Percentiles rank a stretch among this genome's conserved stretches.
These are phyloP conservation scores for Thamnidium elegans DNA, from an alignment of 192 early-diverging fungal genomes.

Conservation along the genomic window DNA sequence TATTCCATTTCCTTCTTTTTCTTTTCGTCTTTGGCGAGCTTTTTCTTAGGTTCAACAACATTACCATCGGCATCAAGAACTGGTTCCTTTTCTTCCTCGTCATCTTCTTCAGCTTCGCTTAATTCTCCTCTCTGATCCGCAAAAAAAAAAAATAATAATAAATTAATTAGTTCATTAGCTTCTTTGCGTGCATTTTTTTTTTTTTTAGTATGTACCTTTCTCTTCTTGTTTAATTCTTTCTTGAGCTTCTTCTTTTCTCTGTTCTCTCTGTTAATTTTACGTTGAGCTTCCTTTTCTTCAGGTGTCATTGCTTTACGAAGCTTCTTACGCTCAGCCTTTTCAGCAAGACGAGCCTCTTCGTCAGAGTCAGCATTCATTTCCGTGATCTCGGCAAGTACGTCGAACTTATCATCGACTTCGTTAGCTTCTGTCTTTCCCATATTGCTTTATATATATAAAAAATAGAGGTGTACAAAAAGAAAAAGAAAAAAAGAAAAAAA, in stretches of 20 bases:
- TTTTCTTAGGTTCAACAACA: conserved; percentile 40
- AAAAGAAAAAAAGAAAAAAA: not conserved
- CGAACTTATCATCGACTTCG: not conserved
- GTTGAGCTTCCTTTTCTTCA: conserved; percentile 22
- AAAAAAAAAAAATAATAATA: not conserved
- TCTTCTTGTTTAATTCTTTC: conserved; percentile 42
- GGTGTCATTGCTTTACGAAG: not conserved
- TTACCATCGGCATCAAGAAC: conserved; percentile 38
- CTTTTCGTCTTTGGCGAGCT: conserved; percentile 16
- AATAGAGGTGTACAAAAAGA: not conserved
- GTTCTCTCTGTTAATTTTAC: conserved; percentile 34
- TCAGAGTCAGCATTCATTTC: conserved; percentile 17
- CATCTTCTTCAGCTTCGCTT: conserved; percentile 29
- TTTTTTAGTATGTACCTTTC: conserved; percentile 23
- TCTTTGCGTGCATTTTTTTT: too few relatives aligned
- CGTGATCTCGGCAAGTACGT: conserved; percentile 15
- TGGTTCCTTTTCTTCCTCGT: conserved; percentile 41
- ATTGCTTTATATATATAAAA: not conserved
- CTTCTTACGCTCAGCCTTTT: conserved; percentile 16
- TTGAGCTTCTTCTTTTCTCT: conserved; percentile 43
- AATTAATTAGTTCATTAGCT: not conserved
- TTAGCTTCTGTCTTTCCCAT: not conserved
- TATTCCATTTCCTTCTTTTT: conserved; percentile 30
- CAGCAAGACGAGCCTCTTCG: conserved; percentile 4
- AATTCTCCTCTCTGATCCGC: conserved; percentile 33